phyloP scores from a whole-genome alignment of 108 stramenopile genomes.

The Chaetoceros muelleri region DNA sequence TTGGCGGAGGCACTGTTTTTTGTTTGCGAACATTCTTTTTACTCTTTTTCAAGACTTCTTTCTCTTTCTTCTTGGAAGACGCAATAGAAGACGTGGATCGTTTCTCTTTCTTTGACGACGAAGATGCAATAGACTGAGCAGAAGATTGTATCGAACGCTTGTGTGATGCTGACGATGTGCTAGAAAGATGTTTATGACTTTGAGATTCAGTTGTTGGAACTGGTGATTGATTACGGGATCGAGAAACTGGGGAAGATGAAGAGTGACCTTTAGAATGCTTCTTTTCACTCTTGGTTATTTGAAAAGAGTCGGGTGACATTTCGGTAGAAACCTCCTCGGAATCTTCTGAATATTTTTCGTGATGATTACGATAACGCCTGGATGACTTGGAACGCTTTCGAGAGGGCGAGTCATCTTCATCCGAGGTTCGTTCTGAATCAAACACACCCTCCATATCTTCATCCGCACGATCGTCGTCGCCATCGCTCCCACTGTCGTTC shows the following conservation, averaged over 20 bases:
- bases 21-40: slow-evolving; percentile 2
- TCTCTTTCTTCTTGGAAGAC: slow-evolving; percentile 46
- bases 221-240: not conserved
- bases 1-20: slow-evolving; percentile 49
- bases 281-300: no score
- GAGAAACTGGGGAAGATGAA: not conserved
- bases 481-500: not conserved
- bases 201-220: not conserved
- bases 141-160: slow-evolving; percentile 25
- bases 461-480: not conserved
- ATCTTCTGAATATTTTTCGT: no score
- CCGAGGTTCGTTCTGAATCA: slow-evolving; percentile 4
- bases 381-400: slow-evolving; percentile 1
- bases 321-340: no score
- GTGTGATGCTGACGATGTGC: slow-evolving; percentile 12
- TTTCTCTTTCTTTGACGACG: no score
- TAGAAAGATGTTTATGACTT: slow-evolving; percentile 1
- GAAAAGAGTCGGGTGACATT: no score
- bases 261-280: no score
- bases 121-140: slow-evolving; percentile 46
- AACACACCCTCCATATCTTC: slow-evolving; percentile 5
- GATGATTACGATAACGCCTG: no score
- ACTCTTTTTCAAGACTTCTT: slow-evolving; percentile 8
- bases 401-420: slow-evolving; percentile 2
- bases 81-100: no score